Percentiles rank a stretch among this genome's conserved stretches.
Evolutionary conservation across 352 stramenopile species (phyloP).

Genomic region (Phytophthora podocarpi): DNA sequence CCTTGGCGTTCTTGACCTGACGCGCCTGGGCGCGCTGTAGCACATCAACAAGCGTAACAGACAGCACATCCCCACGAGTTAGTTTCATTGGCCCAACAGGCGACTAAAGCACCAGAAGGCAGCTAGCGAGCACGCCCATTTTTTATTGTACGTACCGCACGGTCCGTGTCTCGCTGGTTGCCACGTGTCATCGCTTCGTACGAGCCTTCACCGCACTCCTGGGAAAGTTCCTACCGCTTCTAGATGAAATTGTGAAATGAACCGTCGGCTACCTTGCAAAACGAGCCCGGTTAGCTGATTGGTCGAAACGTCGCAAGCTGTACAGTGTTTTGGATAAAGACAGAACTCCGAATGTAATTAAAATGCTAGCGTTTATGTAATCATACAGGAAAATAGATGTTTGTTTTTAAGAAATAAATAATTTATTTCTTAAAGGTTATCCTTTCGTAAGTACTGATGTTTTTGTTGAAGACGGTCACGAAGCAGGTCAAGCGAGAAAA

Average conservation of each 20-base stretch:
- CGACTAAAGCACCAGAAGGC: background rate
- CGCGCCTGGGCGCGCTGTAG: constrained; percentile 77
- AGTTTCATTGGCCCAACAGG: background rate
- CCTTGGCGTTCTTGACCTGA: constrained; percentile 53
- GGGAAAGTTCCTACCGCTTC: background rate
- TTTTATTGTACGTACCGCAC: constrained; percentile 48
- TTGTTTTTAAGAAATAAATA: too few relatives aligned
- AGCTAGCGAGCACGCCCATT: background rate
- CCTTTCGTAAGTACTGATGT: too few relatives aligned
- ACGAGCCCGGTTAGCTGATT: background rate
- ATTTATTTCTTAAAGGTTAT: too few relatives aligned
- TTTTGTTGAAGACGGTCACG: too few relatives aligned
- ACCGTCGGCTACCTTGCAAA: constrained; percentile 5
- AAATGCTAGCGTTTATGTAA: too few relatives aligned
- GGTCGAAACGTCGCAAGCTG: constrained; percentile 3
- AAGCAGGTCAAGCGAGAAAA: constrained; percentile 9
- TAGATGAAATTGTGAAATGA: constrained; percentile 36
- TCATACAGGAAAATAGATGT: too few relatives aligned
- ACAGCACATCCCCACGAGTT: constrained; percentile 10
- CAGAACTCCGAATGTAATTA: too few relatives aligned
- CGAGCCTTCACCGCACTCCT: background rate
- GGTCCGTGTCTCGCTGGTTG: constrained; percentile 83
- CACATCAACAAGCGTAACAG: constrained; percentile 8
- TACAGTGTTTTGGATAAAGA: too few relatives aligned
- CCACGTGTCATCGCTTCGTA: constrained; percentile 62